These are phyloP conservation scores for Przewalskia tangutica DNA, from an alignment of 257 asterid species.

Conservation along the genomic window DNA sequence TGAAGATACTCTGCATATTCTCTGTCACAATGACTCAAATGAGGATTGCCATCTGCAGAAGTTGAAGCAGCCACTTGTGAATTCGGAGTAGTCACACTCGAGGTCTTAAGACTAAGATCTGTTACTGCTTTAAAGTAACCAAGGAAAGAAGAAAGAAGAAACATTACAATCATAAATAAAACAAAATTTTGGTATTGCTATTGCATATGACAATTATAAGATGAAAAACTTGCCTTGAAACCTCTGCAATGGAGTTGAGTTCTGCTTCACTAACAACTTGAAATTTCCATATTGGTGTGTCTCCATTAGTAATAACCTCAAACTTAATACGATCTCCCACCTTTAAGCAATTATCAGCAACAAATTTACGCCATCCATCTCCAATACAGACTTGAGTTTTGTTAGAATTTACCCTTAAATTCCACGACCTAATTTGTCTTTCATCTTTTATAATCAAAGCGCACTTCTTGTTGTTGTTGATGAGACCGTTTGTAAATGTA, in stretches of 20 bases:
- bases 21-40: not conserved
- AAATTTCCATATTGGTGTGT: not conserved
- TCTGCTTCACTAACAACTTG: not conserved
- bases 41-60: not conserved
- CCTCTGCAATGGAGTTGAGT: not conserved
- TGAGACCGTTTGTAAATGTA: not conserved
- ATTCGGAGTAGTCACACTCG: not conserved
- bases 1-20: too few species aligned
- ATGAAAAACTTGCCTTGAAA: not conserved
- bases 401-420: not conserved
- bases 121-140: not conserved
- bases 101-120: not conserved
- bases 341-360: not conserved
- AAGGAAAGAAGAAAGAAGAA: not conserved
- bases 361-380: not conserved
- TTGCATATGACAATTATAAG: not conserved
- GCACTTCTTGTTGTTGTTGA: not conserved
- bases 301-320: not conserved
- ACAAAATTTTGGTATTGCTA: too few species aligned
- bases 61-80: not conserved
- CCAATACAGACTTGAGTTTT: not conserved
- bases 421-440: not conserved
- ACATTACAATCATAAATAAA: not conserved
- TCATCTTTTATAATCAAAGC: not conserved
- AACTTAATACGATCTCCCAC: not conserved